Base-by-base conservation (phyloP, 208 protist genomes). In the Leptomonas pyrrhocoris region DNA sequence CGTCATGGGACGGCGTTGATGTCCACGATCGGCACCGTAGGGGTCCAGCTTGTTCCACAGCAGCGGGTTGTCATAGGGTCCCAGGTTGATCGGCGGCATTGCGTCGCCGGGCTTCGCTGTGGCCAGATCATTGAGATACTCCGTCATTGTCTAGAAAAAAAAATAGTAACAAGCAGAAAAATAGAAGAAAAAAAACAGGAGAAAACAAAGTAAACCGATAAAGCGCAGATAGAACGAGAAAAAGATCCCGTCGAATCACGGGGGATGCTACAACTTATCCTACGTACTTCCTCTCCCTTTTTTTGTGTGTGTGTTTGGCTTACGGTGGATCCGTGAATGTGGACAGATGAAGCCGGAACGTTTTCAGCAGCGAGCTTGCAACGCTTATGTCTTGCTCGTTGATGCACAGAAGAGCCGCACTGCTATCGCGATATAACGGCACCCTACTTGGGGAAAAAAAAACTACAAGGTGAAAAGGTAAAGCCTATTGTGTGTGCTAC, bases 11-110 rank as follows among this genome's bases (percentile, higher is more conserved):
- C 92, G 86, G 50, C 92, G 92, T 73, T 96, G 92, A 66, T 96
- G 92, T 12, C 88, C 84, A 76, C 92, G 89, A 72, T 96, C 92
- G n/a, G 92, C 92, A 50, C 92, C 92, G 60, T 83, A 96, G n/a
- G 92, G 92, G 50, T 96, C 92, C 27, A 96, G 83, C 75, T 92
- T 87, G 77, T 96, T 96, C 89, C 92, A 96, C 48, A 96, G 77
- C 21, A 96, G 80, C 19, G 92, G 92, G 68, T 96, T 96, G 79
- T 96, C 92, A 73, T 94, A 96, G 2, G 92, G 92, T 15, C 92
- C 92, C 16, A 96, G 77, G 70, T 96, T 96, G 66, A 94, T 86
- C 49, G 92, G 92, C 23, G 92, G 88, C 62, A 79, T 73, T 38
- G 72, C 55, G 55, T 92, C 89, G 34, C 85, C 92, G 11, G 79